Base-by-base conservation (phyloP, 495 filamentous ascomycete species). In the Trichodelitschia bisporula region DNA sequence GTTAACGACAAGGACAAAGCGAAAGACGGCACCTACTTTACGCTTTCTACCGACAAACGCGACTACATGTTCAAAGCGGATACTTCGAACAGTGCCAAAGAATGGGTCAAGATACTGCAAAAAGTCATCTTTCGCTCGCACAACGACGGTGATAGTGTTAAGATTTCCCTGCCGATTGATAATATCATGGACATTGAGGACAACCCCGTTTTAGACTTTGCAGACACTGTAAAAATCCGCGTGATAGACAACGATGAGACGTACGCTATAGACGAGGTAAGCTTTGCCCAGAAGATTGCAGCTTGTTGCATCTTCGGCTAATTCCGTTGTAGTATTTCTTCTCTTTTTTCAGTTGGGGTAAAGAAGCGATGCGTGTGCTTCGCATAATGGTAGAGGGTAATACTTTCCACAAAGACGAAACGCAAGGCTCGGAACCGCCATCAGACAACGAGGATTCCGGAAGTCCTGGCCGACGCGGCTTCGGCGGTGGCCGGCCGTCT, bases 101-200 rank as follows among this genome's bases (percentile, higher is more conserved):
- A 95, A 58, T 97, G 86, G 86, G 84, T 95, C 24, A 89, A 86
- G 48, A 64, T 77, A 23, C 56, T 97, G 15, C 86, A 92, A 39
- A 75, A 84, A 32, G 80, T 92, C 34, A 93, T 97, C 26, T 95
- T 95, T 42, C 64, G 83, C 30, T 82, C 82, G 0, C 80, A 84
- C 49, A 97, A 97, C 42, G 89, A 92, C 30, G 83, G 86, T 4
- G 83, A 93, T 41, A 91, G 83, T 43, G 77, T 97, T 45, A 97
- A 97, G 54, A 83, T 97, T 13, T 84, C 74, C 2, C 58, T 95
- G 12, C 83, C 84, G 4, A 72, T 89, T 13, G 65, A 72, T 27
- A 90, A 84, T 41, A 62, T 95, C 11, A 73, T 95, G 33, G 84
- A 91, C 40, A 64, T 95, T 30, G 89, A 97, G 47, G 76, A 92